Conservation (phyloP, 164 flowering plant genomes). For the Kingdonia uniflora region DNA sequence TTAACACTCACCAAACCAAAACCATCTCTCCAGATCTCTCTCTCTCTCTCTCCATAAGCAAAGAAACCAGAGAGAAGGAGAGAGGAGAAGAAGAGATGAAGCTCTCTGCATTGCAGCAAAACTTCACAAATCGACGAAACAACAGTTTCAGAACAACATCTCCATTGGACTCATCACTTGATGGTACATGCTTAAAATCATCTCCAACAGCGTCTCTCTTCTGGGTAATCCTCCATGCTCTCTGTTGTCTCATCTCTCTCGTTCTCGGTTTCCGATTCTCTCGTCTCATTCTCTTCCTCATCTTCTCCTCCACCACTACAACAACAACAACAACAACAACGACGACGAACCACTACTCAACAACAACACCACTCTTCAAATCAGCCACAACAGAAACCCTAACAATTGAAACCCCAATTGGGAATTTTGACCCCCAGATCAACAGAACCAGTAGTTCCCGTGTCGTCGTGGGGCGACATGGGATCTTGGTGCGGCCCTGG, state of each 20-base stretch:
- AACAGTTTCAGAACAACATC: constrained; percentile 50
- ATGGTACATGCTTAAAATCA: constrained; percentile 26
- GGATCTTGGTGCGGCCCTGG: constrained; percentile 86
- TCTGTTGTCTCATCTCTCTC: constrained; percentile 78
- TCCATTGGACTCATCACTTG: constrained; percentile 14
- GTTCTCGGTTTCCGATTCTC: constrained; percentile 87
- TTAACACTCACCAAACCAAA: background rate
- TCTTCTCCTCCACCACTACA: constrained; percentile 42
- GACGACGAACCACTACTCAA: constrained; percentile 6
- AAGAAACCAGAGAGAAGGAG: constrained; percentile 7
- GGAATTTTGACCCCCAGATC: too few relatives aligned
- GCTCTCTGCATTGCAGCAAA: constrained; percentile 53
- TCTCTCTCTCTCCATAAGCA: background rate
- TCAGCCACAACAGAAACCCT: constrained; percentile 13
- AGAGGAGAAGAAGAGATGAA: constrained; percentile 29
- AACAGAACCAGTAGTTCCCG: constrained; percentile 21
- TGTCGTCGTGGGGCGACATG: constrained; percentile 92
- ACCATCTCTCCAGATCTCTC: background rate
- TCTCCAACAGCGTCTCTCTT: constrained; percentile 39
- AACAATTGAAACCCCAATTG: constrained; percentile 4
- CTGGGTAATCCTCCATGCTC: constrained; percentile 60
- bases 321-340: constrained; percentile 16
- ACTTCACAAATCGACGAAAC: constrained; percentile 40
- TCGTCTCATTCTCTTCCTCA: constrained; percentile 60
- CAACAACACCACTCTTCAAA: constrained; percentile 18